Evolutionary conservation across 768 basidiomycete genomes (phyloP).

Genomic region (Lentinula raphanica): DNA sequence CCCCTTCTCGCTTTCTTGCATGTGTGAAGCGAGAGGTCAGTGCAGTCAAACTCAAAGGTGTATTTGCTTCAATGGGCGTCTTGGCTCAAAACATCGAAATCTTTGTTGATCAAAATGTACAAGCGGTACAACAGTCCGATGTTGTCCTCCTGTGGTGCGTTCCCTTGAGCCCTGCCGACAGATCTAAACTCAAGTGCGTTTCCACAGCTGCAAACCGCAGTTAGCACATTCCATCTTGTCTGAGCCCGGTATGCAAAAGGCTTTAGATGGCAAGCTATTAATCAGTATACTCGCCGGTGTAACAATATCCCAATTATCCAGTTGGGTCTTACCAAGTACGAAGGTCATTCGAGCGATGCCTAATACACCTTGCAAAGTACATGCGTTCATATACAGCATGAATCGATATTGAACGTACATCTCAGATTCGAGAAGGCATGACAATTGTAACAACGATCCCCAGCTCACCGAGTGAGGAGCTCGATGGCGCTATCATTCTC

Average conservation of each 20-base stretch:
- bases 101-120: constrained; percentile 60
- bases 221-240: constrained; percentile 69
- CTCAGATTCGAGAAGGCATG: constrained; percentile 98
- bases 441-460: constrained; percentile 82
- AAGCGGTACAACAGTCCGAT: constrained; percentile 68
- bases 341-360: constrained; percentile 96
- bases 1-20: constrained; percentile 78
- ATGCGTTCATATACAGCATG: neutral
- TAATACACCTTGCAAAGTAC: constrained; percentile 92
- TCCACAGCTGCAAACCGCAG: constrained; percentile 86
- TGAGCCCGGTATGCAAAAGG: constrained; percentile 73
- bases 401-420: neutral
- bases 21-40: constrained; percentile 81
- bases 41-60: constrained; percentile 55
- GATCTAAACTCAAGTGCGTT: neutral
- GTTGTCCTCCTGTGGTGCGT: constrained; percentile 85
- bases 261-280: constrained; percentile 83
- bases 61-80: constrained; percentile 51
- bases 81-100: constrained; percentile 70
- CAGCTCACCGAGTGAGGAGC: constrained; percentile 42
- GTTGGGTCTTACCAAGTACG: constrained; percentile 71
- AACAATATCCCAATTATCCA: constrained; percentile 73
- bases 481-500: constrained; percentile 68
- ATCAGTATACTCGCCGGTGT: constrained; percentile 98
- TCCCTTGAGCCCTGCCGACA: neutral